Conservation (phyloP, 176 grass and related monocot genomes). For the Hyparrhenia diplandra region DNA sequence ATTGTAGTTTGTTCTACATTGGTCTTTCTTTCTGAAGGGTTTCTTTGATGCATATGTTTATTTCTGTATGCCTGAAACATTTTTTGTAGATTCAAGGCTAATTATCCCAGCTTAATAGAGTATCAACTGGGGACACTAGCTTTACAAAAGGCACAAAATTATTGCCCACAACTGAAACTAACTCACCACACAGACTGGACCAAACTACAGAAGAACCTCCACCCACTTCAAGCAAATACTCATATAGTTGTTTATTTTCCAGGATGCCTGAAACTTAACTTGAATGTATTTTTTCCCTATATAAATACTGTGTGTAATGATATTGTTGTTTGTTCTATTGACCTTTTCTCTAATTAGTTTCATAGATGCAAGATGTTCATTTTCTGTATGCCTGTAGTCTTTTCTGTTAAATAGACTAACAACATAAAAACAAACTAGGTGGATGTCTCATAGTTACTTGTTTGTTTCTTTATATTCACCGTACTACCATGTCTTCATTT, state of each 20-base stretch:
- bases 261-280: not conserved
- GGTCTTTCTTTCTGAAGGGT: not conserved
- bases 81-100: not conserved
- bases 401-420: not conserved
- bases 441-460: not conserved
- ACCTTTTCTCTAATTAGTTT: not conserved
- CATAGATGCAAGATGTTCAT: not conserved
- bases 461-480: slow-evolving; percentile 3
- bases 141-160: not conserved
- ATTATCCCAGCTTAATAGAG: not conserved
- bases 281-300: not conserved
- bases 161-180: not conserved
- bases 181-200: not conserved
- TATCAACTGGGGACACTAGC: not conserved
- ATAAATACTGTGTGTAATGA: not conserved
- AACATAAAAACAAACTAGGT: not conserved
- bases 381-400: not conserved
- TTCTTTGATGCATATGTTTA: not conserved
- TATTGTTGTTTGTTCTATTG: not conserved
- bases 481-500: not conserved
- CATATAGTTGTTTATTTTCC: not conserved
- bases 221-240: not conserved
- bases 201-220: not conserved
- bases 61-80: not conserved
- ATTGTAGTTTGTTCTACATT: not conserved